Evolutionary conservation across 1,139 yeast species (phyloP).

Genomic region (Diutina ranongensis): DNA sequence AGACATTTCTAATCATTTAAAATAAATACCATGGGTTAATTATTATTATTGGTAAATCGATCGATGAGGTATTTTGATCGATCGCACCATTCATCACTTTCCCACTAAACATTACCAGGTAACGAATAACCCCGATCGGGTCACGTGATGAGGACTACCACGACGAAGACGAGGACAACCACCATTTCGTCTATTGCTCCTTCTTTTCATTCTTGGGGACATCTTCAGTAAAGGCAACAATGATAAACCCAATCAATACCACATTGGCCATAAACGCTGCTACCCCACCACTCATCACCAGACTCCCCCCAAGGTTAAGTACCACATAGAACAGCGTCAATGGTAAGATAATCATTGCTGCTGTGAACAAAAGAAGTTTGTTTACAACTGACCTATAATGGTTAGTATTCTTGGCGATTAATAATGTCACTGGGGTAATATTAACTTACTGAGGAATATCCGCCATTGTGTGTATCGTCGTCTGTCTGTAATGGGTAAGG

Average conservation of each 20-base stretch:
- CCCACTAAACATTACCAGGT: too few relatives aligned
- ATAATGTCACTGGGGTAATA: not conserved
- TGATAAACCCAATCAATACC: constrained; percentile 75
- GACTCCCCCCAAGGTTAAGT: constrained; percentile 37
- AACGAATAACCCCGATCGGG: too few relatives aligned
- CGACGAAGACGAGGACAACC: too few relatives aligned
- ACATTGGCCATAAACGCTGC: constrained; percentile 85
- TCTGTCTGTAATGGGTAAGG: not conserved
- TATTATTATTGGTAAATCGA: too few relatives aligned
- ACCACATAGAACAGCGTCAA: constrained; percentile 57
- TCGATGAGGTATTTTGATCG: too few relatives aligned
- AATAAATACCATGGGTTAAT: too few relatives aligned
- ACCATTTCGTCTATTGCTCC: not conserved
- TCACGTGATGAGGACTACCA: too few relatives aligned
- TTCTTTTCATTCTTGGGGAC: not conserved
- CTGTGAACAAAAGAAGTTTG: constrained; percentile 78
- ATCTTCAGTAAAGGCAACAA: constrained; percentile 81
- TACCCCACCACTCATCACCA: constrained; percentile 75
- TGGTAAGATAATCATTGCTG: constrained; percentile 79
- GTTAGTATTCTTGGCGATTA: constrained; percentile 7
- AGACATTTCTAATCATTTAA: too few relatives aligned
- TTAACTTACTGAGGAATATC: constrained; percentile 50
- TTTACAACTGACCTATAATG: constrained; percentile 44
- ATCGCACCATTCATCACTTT: too few relatives aligned
- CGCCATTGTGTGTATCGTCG: constrained; percentile 18